phyloP scores from a whole-genome alignment of 805 yeast genomes.

The Ogataea pilisensis region DNA sequence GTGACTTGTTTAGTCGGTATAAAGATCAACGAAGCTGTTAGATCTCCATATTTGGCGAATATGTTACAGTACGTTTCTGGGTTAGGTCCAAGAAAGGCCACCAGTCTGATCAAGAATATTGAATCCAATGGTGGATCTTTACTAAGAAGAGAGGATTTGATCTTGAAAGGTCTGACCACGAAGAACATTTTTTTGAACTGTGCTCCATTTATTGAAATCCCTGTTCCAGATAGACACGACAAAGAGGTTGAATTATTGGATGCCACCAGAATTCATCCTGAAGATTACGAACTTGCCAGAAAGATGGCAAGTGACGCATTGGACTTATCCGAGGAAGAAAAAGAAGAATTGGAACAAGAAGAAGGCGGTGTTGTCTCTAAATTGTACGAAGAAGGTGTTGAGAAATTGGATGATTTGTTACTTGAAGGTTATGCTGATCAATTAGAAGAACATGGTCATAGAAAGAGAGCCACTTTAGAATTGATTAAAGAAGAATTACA shows the following conservation, averaged over 20 bases:
- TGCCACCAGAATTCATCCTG: conserved; percentile 96
- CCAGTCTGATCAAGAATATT: conserved; percentile 77
- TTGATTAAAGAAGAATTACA: conserved; percentile 84
- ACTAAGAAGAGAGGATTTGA: conserved; percentile 70
- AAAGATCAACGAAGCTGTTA: conserved; percentile 84
- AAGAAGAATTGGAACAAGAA: conserved; percentile 62
- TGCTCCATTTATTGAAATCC: conserved; percentile 83
- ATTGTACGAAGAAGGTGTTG: conserved; percentile 65
- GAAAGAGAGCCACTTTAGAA: conserved; percentile 73
- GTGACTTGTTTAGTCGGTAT: conserved; percentile 88
- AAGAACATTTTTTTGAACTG: conserved; percentile 86
- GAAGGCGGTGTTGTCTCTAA: conserved; percentile 77
- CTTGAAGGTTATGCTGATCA: conserved; percentile 91
- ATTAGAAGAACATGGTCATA: conserved; percentile 71
- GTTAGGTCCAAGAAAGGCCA: conserved; percentile 92
- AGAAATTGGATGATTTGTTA: conserved; percentile 78
- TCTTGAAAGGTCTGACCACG: conserved; percentile 73
- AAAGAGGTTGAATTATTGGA: conserved; percentile 79
- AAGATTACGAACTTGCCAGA: conserved; percentile 91
- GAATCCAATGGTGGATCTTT: conserved; percentile 64
- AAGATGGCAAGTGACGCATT: conserved; percentile 98
- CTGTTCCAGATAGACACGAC: conserved; percentile 49
- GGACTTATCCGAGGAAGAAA: conserved; percentile 93
- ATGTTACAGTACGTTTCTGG: conserved; percentile 81
- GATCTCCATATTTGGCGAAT: conserved; percentile 67